phyloP scores from a whole-genome alignment of 805 yeast species.

The Wickerhamomyces subpelliculosus region DNA sequence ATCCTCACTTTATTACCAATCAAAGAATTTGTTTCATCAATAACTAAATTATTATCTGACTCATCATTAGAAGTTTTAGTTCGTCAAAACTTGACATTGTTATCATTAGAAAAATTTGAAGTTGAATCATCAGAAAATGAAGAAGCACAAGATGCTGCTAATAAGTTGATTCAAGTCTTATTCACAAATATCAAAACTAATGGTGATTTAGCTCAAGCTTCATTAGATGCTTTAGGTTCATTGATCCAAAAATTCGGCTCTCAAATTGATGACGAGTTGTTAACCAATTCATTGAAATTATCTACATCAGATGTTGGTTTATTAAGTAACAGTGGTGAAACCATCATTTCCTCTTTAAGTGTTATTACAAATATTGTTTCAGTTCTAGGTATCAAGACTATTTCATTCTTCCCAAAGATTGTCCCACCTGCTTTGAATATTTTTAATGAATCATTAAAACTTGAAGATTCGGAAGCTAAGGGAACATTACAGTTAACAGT shows the following conservation, averaged over 20 bases:
- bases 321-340: constrained; percentile 46
- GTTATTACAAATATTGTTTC: constrained; percentile 65
- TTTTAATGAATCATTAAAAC: constrained; percentile 32
- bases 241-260: constrained; percentile 59
- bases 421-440: constrained; percentile 66
- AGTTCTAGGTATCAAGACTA: constrained; percentile 75
- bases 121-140: constrained; percentile 50
- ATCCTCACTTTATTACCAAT: constrained; percentile 71
- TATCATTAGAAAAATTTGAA: constrained; percentile 64
- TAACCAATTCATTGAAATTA: constrained; percentile 42
- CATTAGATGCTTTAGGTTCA: constrained; percentile 59
- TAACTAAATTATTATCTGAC: constrained; percentile 33
- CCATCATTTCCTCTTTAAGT: constrained; percentile 66
- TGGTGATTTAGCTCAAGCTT: constrained; percentile 54
- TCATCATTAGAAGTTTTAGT: constrained; percentile 35
- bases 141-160: constrained; percentile 44
- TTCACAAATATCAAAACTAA: constrained; percentile 28
- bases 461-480: constrained; percentile 21
- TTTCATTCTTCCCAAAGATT: constrained; percentile 80
- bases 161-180: constrained; percentile 43
- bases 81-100: constrained; percentile 53
- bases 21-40: constrained; percentile 59
- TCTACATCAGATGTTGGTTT: constrained; percentile 51
- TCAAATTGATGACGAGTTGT: constrained; percentile 36
- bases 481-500: constrained; percentile 58